These are phyloP conservation scores for Fusarium compactum DNA, from an alignment of 2,329 filamentous ascomycete species.

Conservation along the genomic window DNA sequence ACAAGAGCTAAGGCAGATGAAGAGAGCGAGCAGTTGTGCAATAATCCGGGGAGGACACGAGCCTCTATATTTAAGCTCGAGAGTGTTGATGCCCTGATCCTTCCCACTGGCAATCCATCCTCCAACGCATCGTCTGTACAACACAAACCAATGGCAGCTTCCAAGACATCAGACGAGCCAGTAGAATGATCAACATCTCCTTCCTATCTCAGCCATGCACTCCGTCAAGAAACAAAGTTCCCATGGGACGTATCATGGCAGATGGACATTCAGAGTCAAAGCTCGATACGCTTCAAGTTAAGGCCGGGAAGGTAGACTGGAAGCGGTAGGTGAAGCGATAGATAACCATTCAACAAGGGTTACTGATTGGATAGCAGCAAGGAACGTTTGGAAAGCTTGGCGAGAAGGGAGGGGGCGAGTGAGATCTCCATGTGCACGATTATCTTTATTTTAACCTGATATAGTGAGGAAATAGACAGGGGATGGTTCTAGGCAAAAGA, in stretches of 20 bases:
- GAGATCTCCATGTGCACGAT: slow-evolving; percentile 12
- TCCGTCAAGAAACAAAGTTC: slow-evolving; percentile 21
- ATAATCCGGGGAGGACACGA: not conserved
- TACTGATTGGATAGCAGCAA: slow-evolving; percentile 25
- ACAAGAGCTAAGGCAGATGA: not conserved
- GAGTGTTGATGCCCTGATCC: not conserved
- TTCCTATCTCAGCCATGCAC: slow-evolving; percentile 35
- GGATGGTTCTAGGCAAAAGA: not conserved
- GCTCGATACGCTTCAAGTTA: not conserved
- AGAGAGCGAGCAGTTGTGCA: not conserved
- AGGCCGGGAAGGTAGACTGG: slow-evolving; percentile 11
- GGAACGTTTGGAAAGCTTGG: slow-evolving; percentile 30
- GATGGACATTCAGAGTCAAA: not conserved
- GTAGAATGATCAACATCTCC: slow-evolving; percentile 20
- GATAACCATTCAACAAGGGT: slow-evolving; percentile 14
- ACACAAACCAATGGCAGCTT: not conserved
- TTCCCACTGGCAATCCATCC: not conserved
- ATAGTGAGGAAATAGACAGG: not conserved
- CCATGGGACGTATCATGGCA: not conserved
- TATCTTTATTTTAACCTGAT: slow-evolving; percentile 3
- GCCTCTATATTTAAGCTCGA: slow-evolving; percentile 32
- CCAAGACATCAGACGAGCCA: not conserved
- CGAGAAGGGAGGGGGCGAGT: slow-evolving; percentile 2
- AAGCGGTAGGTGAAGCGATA: slow-evolving; percentile 37
- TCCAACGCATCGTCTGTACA: not conserved